phyloP scores from a whole-genome alignment of 2,329 filamentous ascomycete species.

The Balansia obtecta region DNA sequence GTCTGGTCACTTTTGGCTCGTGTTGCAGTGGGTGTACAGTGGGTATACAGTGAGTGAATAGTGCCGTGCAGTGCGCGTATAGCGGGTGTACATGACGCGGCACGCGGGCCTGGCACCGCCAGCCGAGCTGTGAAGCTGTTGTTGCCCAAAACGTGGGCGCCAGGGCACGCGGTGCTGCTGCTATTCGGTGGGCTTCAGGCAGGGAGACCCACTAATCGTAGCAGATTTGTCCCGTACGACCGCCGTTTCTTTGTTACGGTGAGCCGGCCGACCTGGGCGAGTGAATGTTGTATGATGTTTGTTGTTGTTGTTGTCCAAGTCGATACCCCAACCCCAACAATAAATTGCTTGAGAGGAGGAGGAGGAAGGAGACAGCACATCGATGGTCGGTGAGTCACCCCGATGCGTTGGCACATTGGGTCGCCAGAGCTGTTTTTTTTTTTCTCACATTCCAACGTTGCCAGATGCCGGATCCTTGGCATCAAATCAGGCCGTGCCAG shows the following conservation, averaged over 20 bases:
- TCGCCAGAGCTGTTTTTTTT: background rate
- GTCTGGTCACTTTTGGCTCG: too few species aligned
- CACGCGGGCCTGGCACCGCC: too few species aligned
- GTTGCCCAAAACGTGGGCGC: background rate
- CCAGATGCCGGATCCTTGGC: background rate
- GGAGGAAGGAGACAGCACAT: background rate
- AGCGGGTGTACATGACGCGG: too few species aligned
- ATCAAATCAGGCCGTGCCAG: too few species aligned
- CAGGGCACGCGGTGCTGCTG: background rate
- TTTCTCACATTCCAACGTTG: too few species aligned
- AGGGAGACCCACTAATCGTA: background rate
- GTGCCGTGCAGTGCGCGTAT: too few species aligned
- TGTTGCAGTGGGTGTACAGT: too few species aligned
- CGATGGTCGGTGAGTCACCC: background rate
- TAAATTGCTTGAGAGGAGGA: background rate
- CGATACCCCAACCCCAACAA: too few species aligned
- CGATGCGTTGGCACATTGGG: background rate
- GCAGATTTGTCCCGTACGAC: background rate
- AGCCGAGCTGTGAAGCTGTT: background rate
- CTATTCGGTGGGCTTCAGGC: background rate
- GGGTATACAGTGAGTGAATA: too few species aligned
- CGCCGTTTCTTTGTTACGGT: background rate
- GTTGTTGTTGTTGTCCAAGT: too few species aligned
- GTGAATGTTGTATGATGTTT: background rate
- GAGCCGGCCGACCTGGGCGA: background rate